Conservation (phyloP, 768 basidiomycete species). For the Rhizopogon sp. region DNA sequence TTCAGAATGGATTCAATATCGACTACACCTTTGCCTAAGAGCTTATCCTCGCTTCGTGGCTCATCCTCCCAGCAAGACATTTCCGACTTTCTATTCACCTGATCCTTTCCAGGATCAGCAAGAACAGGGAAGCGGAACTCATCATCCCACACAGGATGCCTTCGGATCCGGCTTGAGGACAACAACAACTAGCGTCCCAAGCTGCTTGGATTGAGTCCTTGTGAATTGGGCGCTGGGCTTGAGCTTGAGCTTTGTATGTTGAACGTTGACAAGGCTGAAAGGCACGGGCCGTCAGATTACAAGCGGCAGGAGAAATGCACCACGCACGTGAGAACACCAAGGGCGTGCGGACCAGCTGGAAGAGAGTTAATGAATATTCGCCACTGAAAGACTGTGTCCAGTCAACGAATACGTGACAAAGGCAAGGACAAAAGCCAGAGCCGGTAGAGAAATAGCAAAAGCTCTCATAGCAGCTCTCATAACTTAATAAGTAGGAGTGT, state of each 20-base stretch:
- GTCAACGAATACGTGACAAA: conserved; percentile 74
- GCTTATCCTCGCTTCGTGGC: conserved; percentile 58
- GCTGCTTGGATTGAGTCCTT: conserved; percentile 33
- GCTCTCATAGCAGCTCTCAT: conserved; percentile 65
- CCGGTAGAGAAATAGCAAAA: conserved; percentile 67
- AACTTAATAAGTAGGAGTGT: conserved; percentile 42
- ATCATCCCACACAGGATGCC: conserved; percentile 87
- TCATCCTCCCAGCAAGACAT: conserved; percentile 83
- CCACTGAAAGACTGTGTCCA: conserved; percentile 64
- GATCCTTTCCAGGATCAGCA: conserved; percentile 45
- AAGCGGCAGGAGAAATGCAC: neutral
- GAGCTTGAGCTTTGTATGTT: no score
- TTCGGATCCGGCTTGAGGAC: conserved; percentile 76
- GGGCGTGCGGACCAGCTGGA: conserved; percentile 81
- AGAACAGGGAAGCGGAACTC: conserved; percentile 33
- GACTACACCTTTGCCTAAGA: conserved; percentile 69
- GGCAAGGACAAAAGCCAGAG: conserved; percentile 70
- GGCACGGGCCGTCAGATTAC: conserved; percentile 7
- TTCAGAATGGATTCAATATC: conserved; percentile 76
- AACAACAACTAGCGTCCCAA: conserved; percentile 83
- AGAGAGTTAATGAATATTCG: conserved; percentile 73
- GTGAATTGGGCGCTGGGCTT: no score
- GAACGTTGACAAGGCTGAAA: conserved; percentile 43
- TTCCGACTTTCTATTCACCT: conserved; percentile 49
- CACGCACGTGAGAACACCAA: no score